Base-by-base conservation (phyloP, 192 early-diverging fungal genomes). In the Polychytrium aggregatum region DNA sequence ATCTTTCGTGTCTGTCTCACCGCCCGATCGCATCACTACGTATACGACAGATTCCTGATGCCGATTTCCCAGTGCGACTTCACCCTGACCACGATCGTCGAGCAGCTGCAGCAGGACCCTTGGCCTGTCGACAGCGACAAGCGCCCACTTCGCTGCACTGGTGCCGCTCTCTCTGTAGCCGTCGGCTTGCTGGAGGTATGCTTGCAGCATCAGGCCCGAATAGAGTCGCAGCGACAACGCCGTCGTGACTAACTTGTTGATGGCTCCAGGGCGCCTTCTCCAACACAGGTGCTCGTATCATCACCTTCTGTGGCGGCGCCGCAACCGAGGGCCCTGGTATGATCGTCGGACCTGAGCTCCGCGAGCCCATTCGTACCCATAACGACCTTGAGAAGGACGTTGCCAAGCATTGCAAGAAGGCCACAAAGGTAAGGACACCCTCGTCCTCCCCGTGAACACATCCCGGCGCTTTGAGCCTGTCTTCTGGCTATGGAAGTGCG, bases 301-400 rank as follows among this genome's bases (percentile, higher is more conserved):
- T 97, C 81, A 53, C 95, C 28, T 98, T 98, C 61, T 67, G 74
- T 38, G 92, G 95, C 41, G 95, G 95, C 14, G 81, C 95, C 8
- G 80, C 82, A 22, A 92, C 95, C 6, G 86, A 92, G 58, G 95
- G 95, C 3, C 95, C 95, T 18, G 95, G 95, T 37, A 76, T 87
- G 72, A 89, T 98, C 14, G 92, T 98, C 0, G 85, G 88, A 13
- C 72, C 72, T 25, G 92, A 95, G 61, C 74, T 98, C 31, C 76
- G 82, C 57, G 95, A 98, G 63, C 81, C 85, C 11, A 90, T 98
- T 44, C 83, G 95, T 49, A 90, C 90, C n/a, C 95, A 98, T 65
- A 88, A 94, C 56, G 95, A 98, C 50, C 83, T 98, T 46, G 92
- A 97, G 50, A 95, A 92, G 68, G 95, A 98, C 44, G 73, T 74